phyloP scores from a whole-genome alignment of 2,329 filamentous ascomycete species.

The Drechslera avenae region DNA sequence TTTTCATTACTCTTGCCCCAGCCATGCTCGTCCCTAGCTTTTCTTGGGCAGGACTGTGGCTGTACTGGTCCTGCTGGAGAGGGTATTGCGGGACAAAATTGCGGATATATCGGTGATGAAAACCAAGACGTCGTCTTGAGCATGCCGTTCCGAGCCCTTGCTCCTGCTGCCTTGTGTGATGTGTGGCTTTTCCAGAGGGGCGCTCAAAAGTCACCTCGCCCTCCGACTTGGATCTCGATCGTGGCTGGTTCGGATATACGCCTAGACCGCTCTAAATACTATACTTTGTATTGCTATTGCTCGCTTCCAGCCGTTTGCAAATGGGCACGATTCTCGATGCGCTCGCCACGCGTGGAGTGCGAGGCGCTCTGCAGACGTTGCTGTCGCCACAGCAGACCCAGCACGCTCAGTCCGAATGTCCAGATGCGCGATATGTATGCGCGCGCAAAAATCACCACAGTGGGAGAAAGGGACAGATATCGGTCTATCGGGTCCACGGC shows the following conservation, averaged over 20 bases:
- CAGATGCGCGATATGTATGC: neutral
- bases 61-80: too few species aligned
- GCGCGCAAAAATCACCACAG: slow-evolving; percentile 2
- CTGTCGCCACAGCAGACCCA: neutral
- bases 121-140: too few species aligned
- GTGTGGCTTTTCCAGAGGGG: too few species aligned
- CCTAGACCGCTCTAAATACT: too few species aligned
- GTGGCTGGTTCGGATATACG: neutral
- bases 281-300: neutral
- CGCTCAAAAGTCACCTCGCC: neutral
- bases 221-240: neutral
- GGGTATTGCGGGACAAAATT: too few species aligned
- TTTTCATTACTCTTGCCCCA: too few species aligned
- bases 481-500: slow-evolving; percentile 1
- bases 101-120: too few species aligned
- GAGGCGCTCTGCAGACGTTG: neutral
- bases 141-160: too few species aligned
- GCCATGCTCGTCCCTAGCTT: too few species aligned
- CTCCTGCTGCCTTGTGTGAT: too few species aligned
- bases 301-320: neutral
- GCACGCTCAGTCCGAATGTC: neutral
- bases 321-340: neutral
- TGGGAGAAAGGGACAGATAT: neutral
- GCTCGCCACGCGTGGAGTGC: slow-evolving; percentile 1
- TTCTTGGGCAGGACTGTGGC: too few species aligned